phyloP scores from a whole-genome alignment of 1,284 basidiomycete species.

The Ustilago trichophora region DNA sequence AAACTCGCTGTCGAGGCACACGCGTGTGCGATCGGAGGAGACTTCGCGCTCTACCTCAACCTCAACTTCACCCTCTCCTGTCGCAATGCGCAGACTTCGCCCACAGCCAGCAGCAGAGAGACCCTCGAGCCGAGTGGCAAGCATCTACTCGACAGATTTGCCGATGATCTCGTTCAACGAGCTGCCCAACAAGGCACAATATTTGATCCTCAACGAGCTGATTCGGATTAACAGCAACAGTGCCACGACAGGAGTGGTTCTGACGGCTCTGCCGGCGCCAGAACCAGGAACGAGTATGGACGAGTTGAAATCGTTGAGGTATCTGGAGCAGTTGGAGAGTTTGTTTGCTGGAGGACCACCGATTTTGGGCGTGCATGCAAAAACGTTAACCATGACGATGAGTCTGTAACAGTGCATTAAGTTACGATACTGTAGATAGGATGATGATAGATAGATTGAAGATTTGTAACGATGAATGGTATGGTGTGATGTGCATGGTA shows the following conservation, averaged over 20 bases:
- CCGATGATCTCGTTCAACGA: conserved; percentile 62
- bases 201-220: conserved; percentile 64
- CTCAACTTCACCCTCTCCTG: conserved; percentile 12
- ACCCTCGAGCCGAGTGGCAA: conserved; percentile 5
- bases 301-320: conserved; percentile 47
- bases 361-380: conserved; percentile 63
- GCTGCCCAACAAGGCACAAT: conserved; percentile 65
- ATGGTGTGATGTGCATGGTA: no score
- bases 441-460: no score
- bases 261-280: conserved; percentile 64
- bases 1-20: conserved; percentile 15
- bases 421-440: no score
- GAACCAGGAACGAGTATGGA: conserved; percentile 59
- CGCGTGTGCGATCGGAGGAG: conserved; percentile 30
- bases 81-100: conserved; percentile 11
- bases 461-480: no score
- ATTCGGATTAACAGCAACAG: conserved; percentile 58
- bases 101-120: conserved; percentile 1
- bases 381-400: conserved; percentile 64
- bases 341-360: conserved; percentile 62
- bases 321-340: conserved; percentile 61
- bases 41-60: not conserved
- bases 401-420: conserved; percentile 23
- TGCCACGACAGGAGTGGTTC: conserved; percentile 55
- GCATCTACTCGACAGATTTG: conserved; percentile 30